Conservation (phyloP, 2,329 filamentous ascomycete species). For the Torrubiellomyces zombiae region DNA sequence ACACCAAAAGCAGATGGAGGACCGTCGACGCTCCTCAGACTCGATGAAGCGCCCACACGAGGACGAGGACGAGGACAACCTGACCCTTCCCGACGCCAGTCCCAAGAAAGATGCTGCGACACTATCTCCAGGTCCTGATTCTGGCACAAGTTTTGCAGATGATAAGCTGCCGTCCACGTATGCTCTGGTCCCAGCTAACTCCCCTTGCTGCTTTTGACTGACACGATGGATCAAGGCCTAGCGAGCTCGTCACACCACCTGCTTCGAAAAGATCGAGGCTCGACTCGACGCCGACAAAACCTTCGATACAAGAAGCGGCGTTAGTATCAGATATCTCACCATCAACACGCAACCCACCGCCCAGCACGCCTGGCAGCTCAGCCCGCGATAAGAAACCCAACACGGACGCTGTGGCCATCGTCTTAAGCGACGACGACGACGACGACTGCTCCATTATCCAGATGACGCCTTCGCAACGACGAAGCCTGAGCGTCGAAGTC, state of each 20-base stretch:
- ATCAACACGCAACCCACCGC: slow-evolving; percentile 1
- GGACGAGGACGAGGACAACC: slow-evolving; percentile 6
- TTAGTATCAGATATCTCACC: slow-evolving; percentile 6
- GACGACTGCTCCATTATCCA: slow-evolving; percentile 2
- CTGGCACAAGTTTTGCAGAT: too few relatives aligned
- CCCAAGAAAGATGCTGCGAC: not conserved
- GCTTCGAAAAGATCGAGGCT: slow-evolving; percentile 21
- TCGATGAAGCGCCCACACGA: slow-evolving; percentile 9
- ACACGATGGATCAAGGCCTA: too few relatives aligned
- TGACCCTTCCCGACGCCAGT: slow-evolving; percentile 1
- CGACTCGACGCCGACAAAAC: slow-evolving; percentile 8
- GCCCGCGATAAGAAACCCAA: not conserved
- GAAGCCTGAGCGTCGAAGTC: slow-evolving; percentile 10
- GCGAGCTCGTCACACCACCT: slow-evolving; percentile 19
- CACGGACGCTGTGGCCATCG: slow-evolving; percentile 6
- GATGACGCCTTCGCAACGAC: slow-evolving; percentile 3
- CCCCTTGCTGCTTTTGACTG: too few relatives aligned
- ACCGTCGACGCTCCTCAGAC: slow-evolving; percentile 4
- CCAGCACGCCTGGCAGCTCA: not conserved
- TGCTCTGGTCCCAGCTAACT: too few relatives aligned
- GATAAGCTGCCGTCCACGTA: too few relatives aligned
- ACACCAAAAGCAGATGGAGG: slow-evolving; percentile 10
- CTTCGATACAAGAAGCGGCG: slow-evolving; percentile 4
- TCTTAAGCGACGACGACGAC: slow-evolving; percentile 14
- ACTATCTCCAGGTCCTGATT: too few relatives aligned